Conservation (phyloP, 1,139 yeast species). For the Lipomyces yarrowii region DNA sequence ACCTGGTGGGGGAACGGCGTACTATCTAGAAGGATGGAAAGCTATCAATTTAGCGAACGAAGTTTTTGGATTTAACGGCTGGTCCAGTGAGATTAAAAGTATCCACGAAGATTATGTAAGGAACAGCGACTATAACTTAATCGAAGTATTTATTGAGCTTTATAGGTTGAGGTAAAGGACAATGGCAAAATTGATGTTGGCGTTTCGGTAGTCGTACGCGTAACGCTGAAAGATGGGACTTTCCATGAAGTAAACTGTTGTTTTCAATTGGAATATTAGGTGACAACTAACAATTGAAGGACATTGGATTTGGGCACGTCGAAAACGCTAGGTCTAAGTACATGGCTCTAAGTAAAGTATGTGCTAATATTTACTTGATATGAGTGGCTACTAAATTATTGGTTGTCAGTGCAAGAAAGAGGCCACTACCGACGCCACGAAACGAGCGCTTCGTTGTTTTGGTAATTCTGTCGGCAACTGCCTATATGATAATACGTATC, state of each 20-base stretch:
- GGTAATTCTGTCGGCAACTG: slow-evolving; percentile 81
- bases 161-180: slow-evolving; percentile 38
- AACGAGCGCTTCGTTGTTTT: slow-evolving; percentile 72
- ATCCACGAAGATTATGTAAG: slow-evolving; percentile 41
- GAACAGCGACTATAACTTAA: background rate
- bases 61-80: slow-evolving; percentile 66
- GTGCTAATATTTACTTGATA: background rate
- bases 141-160: background rate
- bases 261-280: background rate
- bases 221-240: slow-evolving; percentile 70
- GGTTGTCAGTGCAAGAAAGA: slow-evolving; percentile 57
- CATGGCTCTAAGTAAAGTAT: slow-evolving; percentile 66
- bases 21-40: slow-evolving; percentile 50
- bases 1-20: slow-evolving; percentile 44
- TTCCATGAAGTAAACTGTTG: slow-evolving; percentile 53
- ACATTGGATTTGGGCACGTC: slow-evolving; percentile 72
- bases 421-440: slow-evolving; percentile 77
- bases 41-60: slow-evolving; percentile 61
- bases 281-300: slow-evolving; percentile 39
- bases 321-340: slow-evolving; percentile 66
- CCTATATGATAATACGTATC: slow-evolving; percentile 62
- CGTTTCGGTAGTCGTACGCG: slow-evolving; percentile 70
- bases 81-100: slow-evolving; percentile 57
- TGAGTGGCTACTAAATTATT: too few relatives aligned
- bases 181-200: slow-evolving; percentile 50